These are phyloP conservation scores for Lasiodiplodia theobromae DNA, from an alignment of 2,329 filamentous ascomycete genomes.

Conservation along the genomic window DNA sequence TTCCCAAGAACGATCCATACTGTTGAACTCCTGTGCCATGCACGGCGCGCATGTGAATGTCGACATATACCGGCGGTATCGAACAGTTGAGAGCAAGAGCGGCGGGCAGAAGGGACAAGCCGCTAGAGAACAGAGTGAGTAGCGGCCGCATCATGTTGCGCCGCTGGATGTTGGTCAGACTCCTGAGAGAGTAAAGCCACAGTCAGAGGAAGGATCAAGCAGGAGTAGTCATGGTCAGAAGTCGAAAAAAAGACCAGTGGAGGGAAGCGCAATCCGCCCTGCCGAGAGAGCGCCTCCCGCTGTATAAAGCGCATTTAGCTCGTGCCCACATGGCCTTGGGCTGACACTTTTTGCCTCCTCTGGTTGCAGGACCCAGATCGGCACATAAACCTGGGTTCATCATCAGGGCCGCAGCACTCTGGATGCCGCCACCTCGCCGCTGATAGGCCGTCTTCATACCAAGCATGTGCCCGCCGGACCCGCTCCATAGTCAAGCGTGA, in stretches of 20 bases:
- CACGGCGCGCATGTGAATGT: conserved; percentile 53
- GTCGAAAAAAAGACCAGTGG: neutral
- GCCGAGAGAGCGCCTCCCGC: conserved; percentile 20
- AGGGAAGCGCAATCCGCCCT: neutral
- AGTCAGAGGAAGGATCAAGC: conserved; percentile 25
- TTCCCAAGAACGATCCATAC: conserved; percentile 55
- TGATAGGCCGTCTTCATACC: conserved; percentile 6
- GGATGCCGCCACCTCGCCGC: conserved; percentile 8
- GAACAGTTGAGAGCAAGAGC: conserved; percentile 48
- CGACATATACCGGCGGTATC: conserved; percentile 51
- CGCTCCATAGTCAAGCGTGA: conserved; percentile 9
- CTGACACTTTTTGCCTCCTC: conserved; percentile 4
- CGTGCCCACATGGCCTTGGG: neutral
- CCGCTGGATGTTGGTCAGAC: conserved; percentile 14
- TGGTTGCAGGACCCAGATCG: conserved; percentile 14
- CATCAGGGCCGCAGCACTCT: conserved; percentile 7
- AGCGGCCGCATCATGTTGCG: conserved; percentile 39
- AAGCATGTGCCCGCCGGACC: conserved; percentile 13
- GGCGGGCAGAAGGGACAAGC: conserved; percentile 47
- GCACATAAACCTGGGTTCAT: neutral
- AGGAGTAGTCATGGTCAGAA: conserved; percentile 20
- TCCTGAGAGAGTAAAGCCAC: conserved; percentile 4
- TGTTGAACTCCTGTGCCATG: conserved; percentile 49
- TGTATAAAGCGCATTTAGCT: conserved; percentile 19
- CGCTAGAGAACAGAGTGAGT: conserved; percentile 38